A percentile compares a stretch with the other conserved stretches of the same genome.
Evolutionary conservation across 2,329 filamentous ascomycete species (phyloP).

Genomic region (Neonectria neomacrospora): DNA sequence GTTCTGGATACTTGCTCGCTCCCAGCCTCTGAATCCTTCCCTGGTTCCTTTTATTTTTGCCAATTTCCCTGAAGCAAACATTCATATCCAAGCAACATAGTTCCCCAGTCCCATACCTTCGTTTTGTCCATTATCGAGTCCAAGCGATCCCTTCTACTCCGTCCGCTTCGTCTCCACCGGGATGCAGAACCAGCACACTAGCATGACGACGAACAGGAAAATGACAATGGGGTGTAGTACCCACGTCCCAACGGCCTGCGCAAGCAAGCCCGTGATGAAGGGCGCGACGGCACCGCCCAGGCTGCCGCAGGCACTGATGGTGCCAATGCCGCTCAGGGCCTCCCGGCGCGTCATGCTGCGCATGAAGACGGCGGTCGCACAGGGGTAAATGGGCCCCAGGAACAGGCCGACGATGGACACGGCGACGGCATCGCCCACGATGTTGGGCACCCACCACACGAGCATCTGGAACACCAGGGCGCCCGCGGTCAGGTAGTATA

Average conservation of each 20-base stretch:
- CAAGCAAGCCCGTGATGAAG: constrained; percentile 72
- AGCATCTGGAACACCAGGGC: constrained; percentile 77
- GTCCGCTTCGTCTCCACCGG: constrained; percentile 68
- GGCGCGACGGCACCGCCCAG: constrained; percentile 75
- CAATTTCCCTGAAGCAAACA: neutral
- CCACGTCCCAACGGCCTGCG: constrained; percentile 70
- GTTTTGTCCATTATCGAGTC: neutral
- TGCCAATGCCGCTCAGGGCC: constrained; percentile 71
- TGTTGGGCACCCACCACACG: constrained; percentile 80
- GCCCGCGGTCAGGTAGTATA: constrained; percentile 70
- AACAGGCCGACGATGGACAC: constrained; percentile 78
- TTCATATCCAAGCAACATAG: neutral
- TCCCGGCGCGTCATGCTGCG: constrained; percentile 67
- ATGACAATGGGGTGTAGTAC: constrained; percentile 76
- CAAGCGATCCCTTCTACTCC: constrained; percentile 56
- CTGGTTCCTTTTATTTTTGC: neutral
- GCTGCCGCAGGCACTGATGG: constrained; percentile 76
- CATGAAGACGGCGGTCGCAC: constrained; percentile 72
- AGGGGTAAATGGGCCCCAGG: constrained; percentile 83
- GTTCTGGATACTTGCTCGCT: neutral
- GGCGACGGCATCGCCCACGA: constrained; percentile 75
- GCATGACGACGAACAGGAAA: constrained; percentile 72
- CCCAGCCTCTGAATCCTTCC: neutral
- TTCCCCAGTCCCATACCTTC: neutral
- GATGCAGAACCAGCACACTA: constrained; percentile 71